These are phyloP conservation scores for Arabidopsis suecica DNA, from an alignment of 345 rosid species.

Conservation along the genomic window DNA sequence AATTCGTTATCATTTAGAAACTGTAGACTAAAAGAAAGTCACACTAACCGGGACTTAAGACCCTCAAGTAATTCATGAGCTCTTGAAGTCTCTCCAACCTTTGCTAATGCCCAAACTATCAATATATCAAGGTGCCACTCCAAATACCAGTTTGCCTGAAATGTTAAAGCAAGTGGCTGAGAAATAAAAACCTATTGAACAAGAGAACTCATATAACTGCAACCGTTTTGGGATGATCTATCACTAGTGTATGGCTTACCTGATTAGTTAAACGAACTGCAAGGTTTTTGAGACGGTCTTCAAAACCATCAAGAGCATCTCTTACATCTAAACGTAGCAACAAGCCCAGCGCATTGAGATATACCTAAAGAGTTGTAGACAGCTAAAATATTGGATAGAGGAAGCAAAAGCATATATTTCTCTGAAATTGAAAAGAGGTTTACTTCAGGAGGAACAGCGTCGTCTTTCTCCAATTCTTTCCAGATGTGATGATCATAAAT, in stretches of 20 bases:
- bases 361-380: constrained; percentile 58
- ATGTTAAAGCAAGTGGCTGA: constrained; percentile 23
- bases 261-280: constrained; percentile 55
- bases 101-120: constrained; percentile 79
- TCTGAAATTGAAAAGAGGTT: neutral
- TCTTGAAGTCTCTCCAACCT: constrained; percentile 62
- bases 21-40: constrained; percentile 21
- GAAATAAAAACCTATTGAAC: neutral
- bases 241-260: constrained; percentile 48
- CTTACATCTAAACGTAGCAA: constrained; percentile 67
- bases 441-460: constrained; percentile 65
- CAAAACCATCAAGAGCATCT: constrained; percentile 55
- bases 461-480: constrained; percentile 74
- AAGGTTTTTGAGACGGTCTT: constrained; percentile 60
- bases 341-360: constrained; percentile 79
- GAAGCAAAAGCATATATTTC: constrained; percentile 13
- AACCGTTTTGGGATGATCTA: neutral
- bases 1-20: constrained; percentile 5
- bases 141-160: constrained; percentile 71
- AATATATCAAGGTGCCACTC: constrained; percentile 88
- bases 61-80: constrained; percentile 75
- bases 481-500: constrained; percentile 74
- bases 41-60: constrained; percentile 66
- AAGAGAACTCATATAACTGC: neutral
- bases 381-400: constrained; percentile 4